Base-by-base conservation (phyloP, 176 grass and related monocot species). In the bread wheat (Triticum aestivum) region DNA sequence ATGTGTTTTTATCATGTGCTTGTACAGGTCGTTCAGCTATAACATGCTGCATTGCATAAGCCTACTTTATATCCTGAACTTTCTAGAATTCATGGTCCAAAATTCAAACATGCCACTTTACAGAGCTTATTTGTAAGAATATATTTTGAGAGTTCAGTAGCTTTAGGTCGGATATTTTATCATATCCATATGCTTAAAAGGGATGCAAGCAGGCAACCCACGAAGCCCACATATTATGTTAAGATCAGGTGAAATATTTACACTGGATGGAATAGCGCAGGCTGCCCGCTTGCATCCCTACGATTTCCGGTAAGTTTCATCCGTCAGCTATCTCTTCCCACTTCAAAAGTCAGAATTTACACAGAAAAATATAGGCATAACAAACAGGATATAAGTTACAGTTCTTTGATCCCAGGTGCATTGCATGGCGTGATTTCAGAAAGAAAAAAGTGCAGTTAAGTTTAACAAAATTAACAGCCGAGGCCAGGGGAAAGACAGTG, bases 361-460 rank as follows among this genome's bases (percentile, higher is more conserved):
- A 81, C 14, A 49, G 1, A 65, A 35, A 27, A 17, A 30, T 29
- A 75, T 73, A 81, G 23, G 7, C 52, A 73, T n/a, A 66, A 10
- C 15, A 75, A 82, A 29, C 14, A 68, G 29, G 42, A 54, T 24
- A 34, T 51, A 64, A 74, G 23, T n/a, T 37, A 14, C 3, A 24
- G 65, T 67, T 82, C 35, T 62, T 47, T 77, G 10, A 27, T 68
- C 63, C 13, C 9, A 47, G 39, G 18, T 73, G 35, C 59, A 79
- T 52, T 81, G 68, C 30, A 45, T 32, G 63, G 21, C 23, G 66
- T 45, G 77, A 89, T 37, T 56, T 79, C 56, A 69, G 9, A 85
- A 34, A 58, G 8, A 75, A 41, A 59, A 72, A 73, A 32, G 65
- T 44, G 11, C 13, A 42, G 18, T 5, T 18, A 33, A 86, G 5